Percentiles rank a stretch among this genome's conserved stretches.
Evolutionary conservation across 306 rosid genomes (phyloP).

Genomic region (Cucumis sativus): DNA sequence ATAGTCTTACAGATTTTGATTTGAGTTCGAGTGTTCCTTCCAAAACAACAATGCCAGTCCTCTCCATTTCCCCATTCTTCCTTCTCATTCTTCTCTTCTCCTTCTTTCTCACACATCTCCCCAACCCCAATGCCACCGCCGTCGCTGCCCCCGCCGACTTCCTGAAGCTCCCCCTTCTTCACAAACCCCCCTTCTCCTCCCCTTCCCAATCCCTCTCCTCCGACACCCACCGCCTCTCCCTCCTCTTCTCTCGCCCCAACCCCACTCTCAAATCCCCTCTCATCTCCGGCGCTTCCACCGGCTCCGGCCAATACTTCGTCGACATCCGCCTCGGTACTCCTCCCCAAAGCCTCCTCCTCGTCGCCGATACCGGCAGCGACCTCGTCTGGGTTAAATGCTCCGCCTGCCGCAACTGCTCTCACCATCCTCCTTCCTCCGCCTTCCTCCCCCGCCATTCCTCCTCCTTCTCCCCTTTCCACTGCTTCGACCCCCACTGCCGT

Average conservation of each 20-base stretch:
- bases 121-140: conserved; percentile 5
- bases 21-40: background rate
- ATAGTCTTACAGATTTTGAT: too few relatives aligned
- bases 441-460: conserved; percentile 54
- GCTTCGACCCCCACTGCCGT: conserved; percentile 35
- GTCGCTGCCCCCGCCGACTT: conserved; percentile 3
- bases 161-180: conserved; percentile 41
- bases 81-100: background rate
- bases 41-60: background rate
- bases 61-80: background rate
- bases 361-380: conserved; percentile 71
- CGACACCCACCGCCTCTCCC: conserved; percentile 45
- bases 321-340: conserved; percentile 53
- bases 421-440: conserved; percentile 23
- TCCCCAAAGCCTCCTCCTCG: conserved; percentile 53
- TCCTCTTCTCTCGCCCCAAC: conserved; percentile 19
- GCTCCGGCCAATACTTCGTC: conserved; percentile 71
- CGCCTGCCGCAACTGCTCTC: conserved; percentile 37
- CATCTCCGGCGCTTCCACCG: conserved; percentile 54
- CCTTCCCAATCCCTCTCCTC: conserved; percentile 34
- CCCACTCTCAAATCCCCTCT: conserved; percentile 24
- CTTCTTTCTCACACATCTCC: background rate
- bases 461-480: conserved; percentile 49
- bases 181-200: conserved; percentile 18
- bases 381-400: conserved; percentile 74